Evolutionary conservation across 2,329 filamentous ascomycete species (phyloP).

Genomic region (Botrytis galanthina): DNA sequence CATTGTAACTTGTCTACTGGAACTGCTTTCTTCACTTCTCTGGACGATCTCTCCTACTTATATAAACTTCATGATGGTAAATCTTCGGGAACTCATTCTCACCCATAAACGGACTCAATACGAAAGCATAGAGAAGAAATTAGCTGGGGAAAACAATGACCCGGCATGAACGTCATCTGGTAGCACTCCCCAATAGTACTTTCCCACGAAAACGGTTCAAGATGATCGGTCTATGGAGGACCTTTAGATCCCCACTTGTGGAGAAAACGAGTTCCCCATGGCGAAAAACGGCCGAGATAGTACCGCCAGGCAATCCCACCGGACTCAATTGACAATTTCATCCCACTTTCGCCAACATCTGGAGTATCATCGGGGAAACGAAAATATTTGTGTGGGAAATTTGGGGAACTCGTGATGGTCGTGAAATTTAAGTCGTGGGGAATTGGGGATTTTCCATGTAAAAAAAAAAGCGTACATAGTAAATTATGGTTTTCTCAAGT

Average conservation of each 20-base stretch:
- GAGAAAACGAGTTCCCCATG: not conserved
- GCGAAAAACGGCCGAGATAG: not conserved
- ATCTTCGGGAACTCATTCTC: conserved; percentile 1
- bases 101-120: not conserved
- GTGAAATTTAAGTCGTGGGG: not conserved
- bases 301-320: not conserved
- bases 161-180: conserved; percentile 1
- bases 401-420: conserved; percentile 1
- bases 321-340: not conserved
- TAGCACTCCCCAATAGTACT: not conserved
- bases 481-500: not conserved
- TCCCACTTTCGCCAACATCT: conserved; percentile 8
- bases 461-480: not conserved
- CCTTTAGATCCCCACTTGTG: not conserved
- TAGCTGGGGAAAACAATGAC: not conserved
- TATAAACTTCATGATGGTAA: not conserved
- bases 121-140: not conserved
- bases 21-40: not conserved
- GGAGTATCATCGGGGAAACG: not conserved
- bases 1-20: conserved; percentile 15
- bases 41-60: not conserved
- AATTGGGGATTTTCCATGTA: conserved; percentile 1
- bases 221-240: not conserved
- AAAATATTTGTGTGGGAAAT: not conserved
- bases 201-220: not conserved